Conservation (phyloP, 345 rosid genomes). For the Salix dunnii region DNA sequence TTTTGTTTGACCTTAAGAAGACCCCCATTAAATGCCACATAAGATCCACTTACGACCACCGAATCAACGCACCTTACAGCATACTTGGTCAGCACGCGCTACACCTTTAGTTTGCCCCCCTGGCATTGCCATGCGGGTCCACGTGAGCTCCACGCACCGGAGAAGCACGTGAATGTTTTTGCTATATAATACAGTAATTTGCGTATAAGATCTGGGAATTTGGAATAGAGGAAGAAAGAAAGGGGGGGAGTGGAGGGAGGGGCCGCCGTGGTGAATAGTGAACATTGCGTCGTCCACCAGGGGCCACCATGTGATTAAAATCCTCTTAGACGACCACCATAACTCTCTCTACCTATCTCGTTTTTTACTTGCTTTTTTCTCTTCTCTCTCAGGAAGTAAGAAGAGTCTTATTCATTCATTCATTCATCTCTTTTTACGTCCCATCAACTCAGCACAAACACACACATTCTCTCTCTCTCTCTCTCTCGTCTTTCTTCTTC, state of each 20-base stretch:
- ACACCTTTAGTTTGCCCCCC: too few relatives aligned
- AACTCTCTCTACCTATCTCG: background rate
- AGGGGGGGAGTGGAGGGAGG: constrained; percentile 16
- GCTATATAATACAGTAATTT: too few relatives aligned
- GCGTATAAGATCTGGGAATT: background rate
- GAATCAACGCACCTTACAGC: background rate
- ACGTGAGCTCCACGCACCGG: background rate
- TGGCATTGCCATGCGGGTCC: background rate
- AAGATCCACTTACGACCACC: background rate
- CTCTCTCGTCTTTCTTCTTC: background rate
- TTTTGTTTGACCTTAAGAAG: background rate
- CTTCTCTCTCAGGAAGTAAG: background rate
- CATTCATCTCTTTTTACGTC: constrained; percentile 19
- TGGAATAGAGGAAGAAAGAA: too few relatives aligned
- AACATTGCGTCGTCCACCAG: constrained; percentile 4
- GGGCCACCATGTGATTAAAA: constrained; percentile 25
- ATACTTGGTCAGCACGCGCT: constrained; percentile 3
- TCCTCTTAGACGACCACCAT: background rate
- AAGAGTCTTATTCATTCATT: constrained; percentile 3
- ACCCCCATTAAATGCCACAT: background rate
- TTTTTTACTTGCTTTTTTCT: background rate
- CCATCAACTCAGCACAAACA: constrained; percentile 7
- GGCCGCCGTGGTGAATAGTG: constrained; percentile 30
- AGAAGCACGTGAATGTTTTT: background rate
- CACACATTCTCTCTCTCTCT: background rate